A percentile compares a stretch with the other conserved stretches of the same genome.
Evolutionary conservation across 805 yeast species (phyloP).

Genomic region (Metschnikowia aberdeeniae): DNA sequence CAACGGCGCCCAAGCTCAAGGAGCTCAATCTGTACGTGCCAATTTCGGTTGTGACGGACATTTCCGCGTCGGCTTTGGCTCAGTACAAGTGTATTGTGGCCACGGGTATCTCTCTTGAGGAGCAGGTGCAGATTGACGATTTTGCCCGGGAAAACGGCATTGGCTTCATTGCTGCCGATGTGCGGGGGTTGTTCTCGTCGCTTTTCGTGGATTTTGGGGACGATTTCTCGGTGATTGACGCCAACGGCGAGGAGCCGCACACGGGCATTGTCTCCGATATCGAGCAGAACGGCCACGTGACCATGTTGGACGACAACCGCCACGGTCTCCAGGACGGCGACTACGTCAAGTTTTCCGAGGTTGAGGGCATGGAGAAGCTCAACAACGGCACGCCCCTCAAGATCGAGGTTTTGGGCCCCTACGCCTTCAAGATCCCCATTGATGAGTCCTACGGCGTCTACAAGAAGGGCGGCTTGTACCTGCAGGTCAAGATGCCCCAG

Average conservation of each 20-base stretch:
- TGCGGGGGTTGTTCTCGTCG: slow-evolving; percentile 84
- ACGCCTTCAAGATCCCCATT: slow-evolving; percentile 72
- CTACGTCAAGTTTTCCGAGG: slow-evolving; percentile 80
- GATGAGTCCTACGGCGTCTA: slow-evolving; percentile 58
- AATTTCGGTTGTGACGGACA: slow-evolving; percentile 55
- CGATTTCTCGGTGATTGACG: slow-evolving; percentile 73
- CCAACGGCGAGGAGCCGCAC: slow-evolving; percentile 89
- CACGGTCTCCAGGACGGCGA: slow-evolving; percentile 94
- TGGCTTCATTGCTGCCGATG: slow-evolving; percentile 76
- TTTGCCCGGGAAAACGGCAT: slow-evolving; percentile 70
- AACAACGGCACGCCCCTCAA: slow-evolving; percentile 72
- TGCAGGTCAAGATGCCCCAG: slow-evolving; percentile 85
- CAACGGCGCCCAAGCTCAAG: slow-evolving; percentile 61
- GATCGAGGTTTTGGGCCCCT: slow-evolving; percentile 90
- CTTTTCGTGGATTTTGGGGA: slow-evolving; percentile 89
- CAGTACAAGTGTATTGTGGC: slow-evolving; percentile 78
- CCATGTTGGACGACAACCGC: slow-evolving; percentile 85
- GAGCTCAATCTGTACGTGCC: slow-evolving; percentile 93
- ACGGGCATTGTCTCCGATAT: slow-evolving; percentile 87
- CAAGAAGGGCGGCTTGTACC: slow-evolving; percentile 81
- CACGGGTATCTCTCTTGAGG: slow-evolving; percentile 68
- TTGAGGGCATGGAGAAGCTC: slow-evolving; percentile 70
- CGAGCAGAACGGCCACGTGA: slow-evolving; percentile 84
- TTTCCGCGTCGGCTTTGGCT: slow-evolving; percentile 51
- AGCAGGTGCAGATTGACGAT: slow-evolving; percentile 70